Conservation (phyloP, 2,329 filamentous ascomycete species). For the Westerdykella sp. region DNA sequence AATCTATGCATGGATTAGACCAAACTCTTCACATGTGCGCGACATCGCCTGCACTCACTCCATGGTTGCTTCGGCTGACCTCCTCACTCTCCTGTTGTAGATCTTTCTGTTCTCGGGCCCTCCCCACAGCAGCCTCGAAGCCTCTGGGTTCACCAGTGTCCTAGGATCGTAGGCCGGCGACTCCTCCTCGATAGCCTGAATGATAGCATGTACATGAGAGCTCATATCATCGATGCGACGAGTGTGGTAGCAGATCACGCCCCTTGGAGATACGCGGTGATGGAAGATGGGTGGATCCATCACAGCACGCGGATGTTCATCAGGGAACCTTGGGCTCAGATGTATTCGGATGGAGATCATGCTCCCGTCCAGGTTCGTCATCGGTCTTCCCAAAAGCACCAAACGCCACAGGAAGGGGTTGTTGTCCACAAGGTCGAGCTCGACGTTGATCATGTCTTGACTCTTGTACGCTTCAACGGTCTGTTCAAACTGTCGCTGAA, state of each 20-base stretch:
- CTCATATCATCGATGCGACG: slow-evolving; percentile 69
- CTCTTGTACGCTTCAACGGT: slow-evolving; percentile 68
- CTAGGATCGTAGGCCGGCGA: slow-evolving; percentile 83
- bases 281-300: slow-evolving; percentile 82
- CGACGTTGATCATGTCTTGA: slow-evolving; percentile 62
- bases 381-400: slow-evolving; percentile 84
- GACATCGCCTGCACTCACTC: slow-evolving; percentile 31
- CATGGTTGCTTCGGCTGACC: slow-evolving; percentile 59
- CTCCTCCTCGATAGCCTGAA: slow-evolving; percentile 79
- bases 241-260: slow-evolving; percentile 70
- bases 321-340: slow-evolving; percentile 79
- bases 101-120: slow-evolving; percentile 68
- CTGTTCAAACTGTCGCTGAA: slow-evolving; percentile 80
- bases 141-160: slow-evolving; percentile 79
- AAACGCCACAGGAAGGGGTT: slow-evolving; percentile 89
- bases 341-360: slow-evolving; percentile 74
- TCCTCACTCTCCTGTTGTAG: slow-evolving; percentile 75
- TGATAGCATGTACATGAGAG: slow-evolving; percentile 77
- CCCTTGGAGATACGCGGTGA: slow-evolving; percentile 73
- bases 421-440: slow-evolving; percentile 66
- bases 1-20: no score
- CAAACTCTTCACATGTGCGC: no score
- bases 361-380: slow-evolving; percentile 85
- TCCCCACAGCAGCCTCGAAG: slow-evolving; percentile 83
- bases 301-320: slow-evolving; percentile 77